Base-by-base conservation (phyloP, 192 early-diverging fungal species). In the Coemansia sp. region DNA sequence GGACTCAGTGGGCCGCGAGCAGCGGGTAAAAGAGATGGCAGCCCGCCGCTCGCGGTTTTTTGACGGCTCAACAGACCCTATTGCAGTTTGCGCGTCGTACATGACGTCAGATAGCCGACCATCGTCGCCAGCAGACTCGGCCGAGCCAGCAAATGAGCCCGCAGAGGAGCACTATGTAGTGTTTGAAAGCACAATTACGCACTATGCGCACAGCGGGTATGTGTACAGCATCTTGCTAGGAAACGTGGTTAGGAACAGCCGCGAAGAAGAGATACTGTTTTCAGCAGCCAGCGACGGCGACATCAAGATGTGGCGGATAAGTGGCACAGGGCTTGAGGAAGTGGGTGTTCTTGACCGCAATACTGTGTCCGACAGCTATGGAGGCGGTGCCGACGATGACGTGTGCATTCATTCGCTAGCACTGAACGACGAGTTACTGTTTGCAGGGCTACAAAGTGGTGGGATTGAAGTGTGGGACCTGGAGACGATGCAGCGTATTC, bases 371-470 rank as follows among this genome's bases (percentile, higher is more conserved):
- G 62, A 48, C 40, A 44, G 40, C 40, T 44, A 44, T n/a, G 15
- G 40, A 34, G 31, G 31, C 17, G 69, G 67, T 44, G 73, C 37
- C 66, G 49, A 74, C 44, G 66, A 38, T 61, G 68, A 83, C 58
- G 63, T 60, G 56, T 84, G 88, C 49, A 83, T 90, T 6, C 70
- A 88, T 17, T 61, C 86, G 55, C 59, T 92, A 51, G 86, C 87
- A 12, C 59, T 92, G 31, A 80, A 85, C 49, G 87, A 89, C 54
- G 88, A 84, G 5, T 83, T 87, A 44, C 67, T 92, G 60, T 89
- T 89, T 40, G 86, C 86, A 59, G 90, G 90, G 56, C 81, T 86
- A 31, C 90, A 92, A 81, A 86, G 82, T 60, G 90, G 90, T 60
- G 78, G 74, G 36, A 84, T 92, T 54, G 82, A 86, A 69, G 86